Evolutionary conservation across 176 grass and related monocot species (phyloP), one percentile per base, ranked within the genome.

Genomic region (Triticum urartu): DNA sequence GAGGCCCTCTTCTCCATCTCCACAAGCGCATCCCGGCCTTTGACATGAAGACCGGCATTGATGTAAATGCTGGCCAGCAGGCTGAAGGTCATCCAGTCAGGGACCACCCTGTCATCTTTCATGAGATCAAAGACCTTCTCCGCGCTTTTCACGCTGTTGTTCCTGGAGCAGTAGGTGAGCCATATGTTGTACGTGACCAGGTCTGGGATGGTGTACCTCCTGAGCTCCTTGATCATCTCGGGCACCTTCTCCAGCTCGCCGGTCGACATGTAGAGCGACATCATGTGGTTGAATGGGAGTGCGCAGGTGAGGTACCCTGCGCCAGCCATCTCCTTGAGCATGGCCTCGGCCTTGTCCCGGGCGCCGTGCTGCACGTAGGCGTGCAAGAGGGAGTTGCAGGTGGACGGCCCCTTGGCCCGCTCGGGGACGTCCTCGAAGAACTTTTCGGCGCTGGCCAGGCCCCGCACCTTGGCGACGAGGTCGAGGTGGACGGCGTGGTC

Each of bases 371-470:
- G 90, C 62, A 79, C 70, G 17, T 91, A 95, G 79, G 95, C 77
- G 81, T 98, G 93, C 40, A 98, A 90, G 81, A 98, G 89, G 72
- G 93, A 86, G 15, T 58, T 88, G 84, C 88, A 88, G 48, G 93
- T 94, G 86, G 88, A 88, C 42, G 85, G 81, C 0, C 54, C 93
- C 90, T 95, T 95, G 86, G 93, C 92, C 45, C 88, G 90, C 66
- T 91, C 93, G 22, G 96, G 96, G 82, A 98, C 78, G 88, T 95
- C 93, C 89, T 95, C 91, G 13, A 94, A 95, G 81, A 95, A 98
- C 87, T 98, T 98, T 75, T 91, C 88, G 6, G 96, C 88, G 65
- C 93, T 95, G 40, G 89, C 21, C 21, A 95, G 83, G 4, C 88
- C 96, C 26, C 90, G 72, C 42, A 95, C 78, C 87, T 94, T 98